Evolutionary conservation across 352 stramenopile genomes (phyloP), one percentile per base, ranked within the genome.

Genomic region (Halophytophthora polymorphica): DNA sequence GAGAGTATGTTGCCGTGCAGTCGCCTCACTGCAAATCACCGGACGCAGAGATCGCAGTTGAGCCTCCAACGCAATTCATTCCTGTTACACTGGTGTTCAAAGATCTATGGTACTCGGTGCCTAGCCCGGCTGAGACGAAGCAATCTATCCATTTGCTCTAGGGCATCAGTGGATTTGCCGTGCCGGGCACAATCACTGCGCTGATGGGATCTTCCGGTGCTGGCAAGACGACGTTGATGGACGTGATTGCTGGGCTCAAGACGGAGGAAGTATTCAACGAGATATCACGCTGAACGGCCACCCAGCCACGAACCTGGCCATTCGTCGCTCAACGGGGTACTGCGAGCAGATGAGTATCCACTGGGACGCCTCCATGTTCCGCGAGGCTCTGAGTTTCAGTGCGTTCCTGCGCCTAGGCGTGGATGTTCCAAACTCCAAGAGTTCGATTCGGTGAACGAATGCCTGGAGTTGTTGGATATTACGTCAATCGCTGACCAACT

Each of bases 191-290:
- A 29, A 73, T 96, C 53, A 94, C 78, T 22, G 85, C 79, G 18
- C 57, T 97, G 1, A 93, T 93, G 75, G 83, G 85, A n/a, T 79
- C 60, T 79, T 77, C 14, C 90, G 68, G 35, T 83, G 61, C 10
- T 96, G 88, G 11, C 64, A 77, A 95, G 35, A 14, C 78, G 3
- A 96, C 88, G 8, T 64, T 97, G 11, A 83, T 94, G 48, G 87
- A 97, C 67, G 84, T 96, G 6, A 86, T 98, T 36, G 82, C 87
- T 2, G 57, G 88, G 15, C 64, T 88, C 41, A 97, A 97, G 58
- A 82, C 66, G 73, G 69, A 38, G 15, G 31, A 18, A 75, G 28
- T 8, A 81, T 96, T 36, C 67, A 51, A 37, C 87, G 88, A n/a
- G 52, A 90, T 8, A 77, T 97, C 52, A 53, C 68, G 3, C 45